phyloP scores from a whole-genome alignment of 176 grass and related monocot species.

The Carex myosuroides region DNA sequence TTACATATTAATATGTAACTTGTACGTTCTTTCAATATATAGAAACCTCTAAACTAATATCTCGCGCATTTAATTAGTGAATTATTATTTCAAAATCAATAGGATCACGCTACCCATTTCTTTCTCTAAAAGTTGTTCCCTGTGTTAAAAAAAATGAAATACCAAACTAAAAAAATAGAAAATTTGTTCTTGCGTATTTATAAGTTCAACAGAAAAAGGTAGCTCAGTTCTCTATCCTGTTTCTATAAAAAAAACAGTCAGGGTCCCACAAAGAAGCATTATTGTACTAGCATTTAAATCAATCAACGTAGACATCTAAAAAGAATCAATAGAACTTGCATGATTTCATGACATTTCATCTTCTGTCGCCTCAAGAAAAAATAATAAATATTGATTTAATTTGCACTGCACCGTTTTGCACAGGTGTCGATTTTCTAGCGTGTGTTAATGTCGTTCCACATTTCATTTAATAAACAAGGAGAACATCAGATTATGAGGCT shows the following conservation, averaged over 20 bases:
- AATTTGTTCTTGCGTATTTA: background rate
- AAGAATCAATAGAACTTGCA: background rate
- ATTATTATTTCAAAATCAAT: background rate
- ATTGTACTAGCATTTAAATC: slow-evolving; percentile 1
- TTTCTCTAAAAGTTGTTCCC: background rate
- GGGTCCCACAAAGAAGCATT: slow-evolving; percentile 5
- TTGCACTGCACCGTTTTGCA: background rate
- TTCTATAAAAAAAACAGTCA: background rate
- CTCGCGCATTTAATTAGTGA: too few species aligned
- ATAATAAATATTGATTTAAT: background rate
- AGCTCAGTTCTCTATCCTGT: background rate
- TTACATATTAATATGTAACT: background rate
- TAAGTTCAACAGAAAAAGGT: background rate
- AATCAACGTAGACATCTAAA: background rate
- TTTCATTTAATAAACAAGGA: background rate
- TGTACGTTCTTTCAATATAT: background rate
- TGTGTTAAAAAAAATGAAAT: background rate
- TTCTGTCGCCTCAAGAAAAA: background rate
- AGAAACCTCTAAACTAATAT: background rate
- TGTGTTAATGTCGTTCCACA: background rate
- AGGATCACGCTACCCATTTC: background rate
- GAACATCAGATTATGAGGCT: background rate
- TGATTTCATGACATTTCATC: slow-evolving; percentile 4
- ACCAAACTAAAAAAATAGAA: background rate
- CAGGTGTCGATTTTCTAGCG: background rate